A percentile compares a stretch with the other conserved stretches of the same genome.
Conservation (phyloP, 2,329 filamentous ascomycete species). For the Basipetospora chlamydospora region DNA sequence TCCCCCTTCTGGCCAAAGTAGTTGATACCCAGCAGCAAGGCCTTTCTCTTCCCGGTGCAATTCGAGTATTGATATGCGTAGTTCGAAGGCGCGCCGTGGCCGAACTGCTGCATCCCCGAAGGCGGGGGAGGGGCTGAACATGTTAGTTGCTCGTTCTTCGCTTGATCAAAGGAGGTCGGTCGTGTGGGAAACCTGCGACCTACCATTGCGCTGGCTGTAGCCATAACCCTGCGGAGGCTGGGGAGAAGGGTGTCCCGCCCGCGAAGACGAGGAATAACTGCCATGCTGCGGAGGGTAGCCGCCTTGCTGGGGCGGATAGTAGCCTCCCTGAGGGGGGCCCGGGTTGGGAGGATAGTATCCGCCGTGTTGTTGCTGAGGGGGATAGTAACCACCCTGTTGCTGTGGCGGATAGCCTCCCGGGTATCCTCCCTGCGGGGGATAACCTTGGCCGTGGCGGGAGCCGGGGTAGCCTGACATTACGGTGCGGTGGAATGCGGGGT, state of each 20-base stretch:
- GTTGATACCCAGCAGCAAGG: conserved; percentile 86
- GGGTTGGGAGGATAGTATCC: background rate
- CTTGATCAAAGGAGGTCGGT: too few species aligned
- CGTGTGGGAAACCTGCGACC: background rate
- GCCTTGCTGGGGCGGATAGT: conserved; percentile 3
- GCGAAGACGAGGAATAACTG: background rate
- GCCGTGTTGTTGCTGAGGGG: background rate
- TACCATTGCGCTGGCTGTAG: conserved; percentile 4
- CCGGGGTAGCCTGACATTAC: conserved; percentile 7
- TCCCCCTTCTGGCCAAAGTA: conserved; percentile 90
- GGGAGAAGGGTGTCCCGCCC: background rate
- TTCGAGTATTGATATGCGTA: conserved; percentile 85
- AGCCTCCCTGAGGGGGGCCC: background rate
- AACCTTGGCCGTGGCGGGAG: conserved; percentile 1
- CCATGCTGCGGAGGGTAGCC: background rate
- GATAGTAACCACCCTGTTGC: conserved; percentile 2
- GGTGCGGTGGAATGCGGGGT: too few species aligned
- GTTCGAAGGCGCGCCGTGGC: conserved; percentile 61
- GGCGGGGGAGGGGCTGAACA: conserved; percentile 57
- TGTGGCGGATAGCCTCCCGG: conserved; percentile 2
- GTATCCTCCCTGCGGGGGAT: background rate
- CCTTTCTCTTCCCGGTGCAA: conserved; percentile 79
- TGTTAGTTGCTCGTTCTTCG: too few species aligned
- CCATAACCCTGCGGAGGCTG: conserved; percentile 4
- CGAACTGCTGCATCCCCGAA: conserved; percentile 52